These are phyloP conservation scores for Russula earlei DNA, from an alignment of 768 basidiomycete species.

Conservation along the genomic window DNA sequence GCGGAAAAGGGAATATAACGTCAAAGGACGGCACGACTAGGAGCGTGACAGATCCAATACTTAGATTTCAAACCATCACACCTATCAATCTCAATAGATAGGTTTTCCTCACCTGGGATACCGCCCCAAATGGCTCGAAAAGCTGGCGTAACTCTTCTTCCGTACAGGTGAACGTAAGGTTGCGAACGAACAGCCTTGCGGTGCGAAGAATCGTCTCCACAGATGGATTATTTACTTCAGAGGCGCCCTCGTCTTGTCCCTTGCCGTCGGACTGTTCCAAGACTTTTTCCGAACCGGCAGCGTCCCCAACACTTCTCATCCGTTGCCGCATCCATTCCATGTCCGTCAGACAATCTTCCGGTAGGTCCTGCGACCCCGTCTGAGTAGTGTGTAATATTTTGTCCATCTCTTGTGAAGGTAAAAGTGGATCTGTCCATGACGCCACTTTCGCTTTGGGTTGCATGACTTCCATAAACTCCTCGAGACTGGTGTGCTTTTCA, in stretches of 20 bases:
- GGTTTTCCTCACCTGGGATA: conserved; percentile 60
- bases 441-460: conserved; percentile 48
- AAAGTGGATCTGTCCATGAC: conserved; percentile 40
- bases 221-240: conserved; percentile 16
- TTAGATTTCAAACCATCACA: conserved; percentile 42
- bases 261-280: conserved; percentile 61
- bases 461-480: conserved; percentile 72
- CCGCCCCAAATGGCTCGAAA: conserved; percentile 59
- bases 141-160: conserved; percentile 56
- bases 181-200: conserved; percentile 84
- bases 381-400: neutral
- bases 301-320: conserved; percentile 39
- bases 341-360: conserved; percentile 44
- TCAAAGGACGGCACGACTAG: conserved; percentile 29
- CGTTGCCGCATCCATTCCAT: conserved; percentile 66
- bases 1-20: conserved; percentile 13
- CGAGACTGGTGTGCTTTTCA: conserved; percentile 33
- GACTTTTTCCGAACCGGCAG: conserved; percentile 33
- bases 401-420: conserved; percentile 20
- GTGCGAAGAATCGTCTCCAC: conserved; percentile 58
- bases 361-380: neutral
- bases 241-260: conserved; percentile 22
- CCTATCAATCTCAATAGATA: neutral
- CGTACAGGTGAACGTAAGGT: conserved; percentile 80
- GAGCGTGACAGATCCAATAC: conserved; percentile 29